Conservation (phyloP, 805 yeast genomes). For the Cyberlindnera suaveolens region DNA sequence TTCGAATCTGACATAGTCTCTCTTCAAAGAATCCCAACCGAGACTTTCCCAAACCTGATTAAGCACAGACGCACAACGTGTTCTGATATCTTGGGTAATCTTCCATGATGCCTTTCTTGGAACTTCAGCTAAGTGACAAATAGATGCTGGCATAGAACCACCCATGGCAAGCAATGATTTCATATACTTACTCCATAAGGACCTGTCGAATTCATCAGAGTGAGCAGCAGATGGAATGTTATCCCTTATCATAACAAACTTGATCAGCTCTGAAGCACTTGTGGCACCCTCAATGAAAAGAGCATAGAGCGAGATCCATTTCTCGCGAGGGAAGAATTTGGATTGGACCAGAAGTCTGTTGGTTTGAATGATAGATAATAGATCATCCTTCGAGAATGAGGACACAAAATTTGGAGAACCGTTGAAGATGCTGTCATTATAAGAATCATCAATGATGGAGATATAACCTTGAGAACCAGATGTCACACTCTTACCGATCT, state of each 20-base stretch:
- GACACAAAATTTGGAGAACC: constrained; percentile 35
- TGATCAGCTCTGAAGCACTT: constrained; percentile 45
- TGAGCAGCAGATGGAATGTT: constrained; percentile 45
- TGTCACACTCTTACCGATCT: constrained; percentile 37
- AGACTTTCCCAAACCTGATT: constrained; percentile 67
- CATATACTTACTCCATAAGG: constrained; percentile 64
- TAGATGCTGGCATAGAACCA: constrained; percentile 60
- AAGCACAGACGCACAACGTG: constrained; percentile 48
- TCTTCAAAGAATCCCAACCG: constrained; percentile 55
- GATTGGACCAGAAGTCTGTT: constrained; percentile 47
- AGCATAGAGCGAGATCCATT: constrained; percentile 69
- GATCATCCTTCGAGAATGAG: constrained; percentile 36
- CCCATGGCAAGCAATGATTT: constrained; percentile 51
- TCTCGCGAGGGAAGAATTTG: constrained; percentile 56
- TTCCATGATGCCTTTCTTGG: constrained; percentile 65
- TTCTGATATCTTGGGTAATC: constrained; percentile 59
- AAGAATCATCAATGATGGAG: constrained; percentile 32
- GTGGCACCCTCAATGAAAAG: constrained; percentile 50
- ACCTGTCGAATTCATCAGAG: constrained; percentile 49
- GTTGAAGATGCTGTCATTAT: constrained; percentile 34
- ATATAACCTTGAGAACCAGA: constrained; percentile 13
- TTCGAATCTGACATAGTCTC: constrained; percentile 52
- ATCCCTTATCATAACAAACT: constrained; percentile 41
- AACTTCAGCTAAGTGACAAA: constrained; percentile 64
- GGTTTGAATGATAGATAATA: constrained; percentile 38